Evolutionary conservation across 2,329 filamentous ascomycete genomes (phyloP).

Genomic region (Diaporthe destruens): DNA sequence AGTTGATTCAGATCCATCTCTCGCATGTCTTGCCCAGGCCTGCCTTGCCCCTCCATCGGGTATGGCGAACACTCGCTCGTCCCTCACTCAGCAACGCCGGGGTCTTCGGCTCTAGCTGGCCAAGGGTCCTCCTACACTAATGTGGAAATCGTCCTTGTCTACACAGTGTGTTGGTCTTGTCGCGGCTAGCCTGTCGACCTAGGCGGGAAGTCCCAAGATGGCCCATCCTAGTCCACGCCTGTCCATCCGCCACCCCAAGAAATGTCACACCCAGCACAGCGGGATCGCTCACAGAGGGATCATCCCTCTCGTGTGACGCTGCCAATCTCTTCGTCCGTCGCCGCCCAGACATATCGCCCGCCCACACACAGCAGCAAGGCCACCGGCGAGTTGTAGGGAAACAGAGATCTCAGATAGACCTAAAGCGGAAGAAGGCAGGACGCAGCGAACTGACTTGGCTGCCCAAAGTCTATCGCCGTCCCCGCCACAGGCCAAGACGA

Average conservation of each 20-base stretch:
- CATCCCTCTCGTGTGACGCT: slow-evolving; percentile 18
- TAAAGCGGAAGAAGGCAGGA: too few species aligned
- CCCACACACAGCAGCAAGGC: not conserved
- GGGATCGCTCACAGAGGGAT: slow-evolving; percentile 22
- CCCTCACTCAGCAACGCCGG: slow-evolving; percentile 30
- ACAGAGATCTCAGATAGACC: not conserved
- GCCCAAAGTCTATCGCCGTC: slow-evolving; percentile 4
- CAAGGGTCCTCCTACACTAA: slow-evolving; percentile 18
- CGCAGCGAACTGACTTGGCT: slow-evolving; percentile 2
- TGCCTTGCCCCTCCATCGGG: slow-evolving; percentile 30
- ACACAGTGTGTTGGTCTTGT: slow-evolving; percentile 11
- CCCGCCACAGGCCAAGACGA: not conserved
- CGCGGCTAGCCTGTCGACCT: not conserved
- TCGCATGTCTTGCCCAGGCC: slow-evolving; percentile 35
- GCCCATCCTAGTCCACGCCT: slow-evolving; percentile 16
- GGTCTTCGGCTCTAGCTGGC: slow-evolving; percentile 5
- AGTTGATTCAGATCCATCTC: slow-evolving; percentile 36
- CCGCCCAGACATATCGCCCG: not conserved
- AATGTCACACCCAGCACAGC: slow-evolving; percentile 20
- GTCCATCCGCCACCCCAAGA: slow-evolving; percentile 21
- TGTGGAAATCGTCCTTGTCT: not conserved
- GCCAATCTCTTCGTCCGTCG: not conserved
- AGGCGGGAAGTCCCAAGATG: slow-evolving; percentile 3
- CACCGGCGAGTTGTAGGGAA: not conserved
- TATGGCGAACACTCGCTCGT: slow-evolving; percentile 23